These are phyloP conservation scores for Aspergillus niger DNA, from an alignment of 2,329 filamentous ascomycete species.

Conservation along the genomic window DNA sequence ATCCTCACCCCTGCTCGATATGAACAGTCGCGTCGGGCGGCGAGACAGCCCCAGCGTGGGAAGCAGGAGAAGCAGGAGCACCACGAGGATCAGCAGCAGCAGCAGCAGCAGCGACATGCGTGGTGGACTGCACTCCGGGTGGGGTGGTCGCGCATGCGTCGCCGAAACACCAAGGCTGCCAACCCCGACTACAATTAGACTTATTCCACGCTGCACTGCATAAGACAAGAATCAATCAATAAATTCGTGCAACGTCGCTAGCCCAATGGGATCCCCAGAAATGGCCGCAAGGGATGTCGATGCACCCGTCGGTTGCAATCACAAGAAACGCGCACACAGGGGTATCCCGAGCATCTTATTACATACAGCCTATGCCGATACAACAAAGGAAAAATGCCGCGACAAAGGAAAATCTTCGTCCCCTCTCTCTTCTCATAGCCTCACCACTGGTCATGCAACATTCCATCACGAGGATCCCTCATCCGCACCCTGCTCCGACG, in stretches of 20 bases:
- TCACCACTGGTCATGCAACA: not conserved
- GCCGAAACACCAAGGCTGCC: not conserved
- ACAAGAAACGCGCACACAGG: conserved; percentile 16
- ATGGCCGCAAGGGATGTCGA: not conserved
- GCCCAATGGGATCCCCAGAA: conserved; percentile 6
- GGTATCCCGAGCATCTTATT: conserved; percentile 33
- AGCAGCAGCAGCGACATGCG: not conserved
- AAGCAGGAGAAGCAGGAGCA: not conserved
- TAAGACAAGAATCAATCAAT: not conserved
- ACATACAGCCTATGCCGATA: conserved; percentile 30
- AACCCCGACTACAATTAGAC: not conserved
- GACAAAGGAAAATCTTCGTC: conserved; percentile 10
- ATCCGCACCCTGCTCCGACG: conserved; percentile 12
- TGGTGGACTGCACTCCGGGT: conserved; percentile 9
- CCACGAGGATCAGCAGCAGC: conserved; percentile 3
- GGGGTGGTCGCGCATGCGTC: conserved; percentile 13
- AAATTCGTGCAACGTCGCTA: conserved; percentile 1
- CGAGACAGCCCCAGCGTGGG: not conserved
- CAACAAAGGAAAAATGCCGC: conserved; percentile 23
- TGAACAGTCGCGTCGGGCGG: conserved; percentile 10
- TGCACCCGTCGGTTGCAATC: not conserved
- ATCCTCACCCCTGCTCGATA: conserved; percentile 19
- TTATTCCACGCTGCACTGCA: not conserved
- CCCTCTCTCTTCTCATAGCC: not conserved
- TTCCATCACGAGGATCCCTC: conserved; percentile 14